phyloP scores from a whole-genome alignment of 441 rosid species.

The Eutrema salsugineum region DNA sequence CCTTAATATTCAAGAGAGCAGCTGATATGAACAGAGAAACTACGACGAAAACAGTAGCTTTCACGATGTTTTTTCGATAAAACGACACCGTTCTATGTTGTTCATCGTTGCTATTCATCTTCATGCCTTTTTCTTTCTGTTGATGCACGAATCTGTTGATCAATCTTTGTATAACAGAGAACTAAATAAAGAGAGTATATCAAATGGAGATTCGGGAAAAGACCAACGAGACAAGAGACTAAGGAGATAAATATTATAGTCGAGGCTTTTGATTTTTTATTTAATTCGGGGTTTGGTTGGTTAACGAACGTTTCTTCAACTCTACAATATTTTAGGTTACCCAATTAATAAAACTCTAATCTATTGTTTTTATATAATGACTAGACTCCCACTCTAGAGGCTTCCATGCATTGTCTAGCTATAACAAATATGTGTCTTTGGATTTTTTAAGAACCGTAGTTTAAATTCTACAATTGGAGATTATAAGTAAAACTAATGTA shows the following conservation, averaged over 20 bases:
- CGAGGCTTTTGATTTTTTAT: not conserved
- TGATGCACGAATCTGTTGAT: not conserved
- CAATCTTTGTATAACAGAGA: not conserved
- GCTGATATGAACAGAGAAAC: slow-evolving; percentile 17
- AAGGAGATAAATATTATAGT: not conserved
- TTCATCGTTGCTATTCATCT: not conserved
- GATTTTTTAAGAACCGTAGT: too few species aligned
- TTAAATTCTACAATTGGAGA: too few species aligned
- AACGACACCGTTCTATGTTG: not conserved
- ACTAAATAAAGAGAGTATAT: not conserved
- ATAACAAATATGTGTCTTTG: too few species aligned
- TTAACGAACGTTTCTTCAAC: not conserved
- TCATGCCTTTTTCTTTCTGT: not conserved
- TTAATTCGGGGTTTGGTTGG: not conserved
- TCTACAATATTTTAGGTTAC: not conserved
- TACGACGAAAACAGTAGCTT: slow-evolving; percentile 17
- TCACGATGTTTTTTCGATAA: slow-evolving; percentile 5
- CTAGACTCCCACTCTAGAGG: too few species aligned
- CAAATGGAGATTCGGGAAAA: not conserved
- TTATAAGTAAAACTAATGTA: too few species aligned
- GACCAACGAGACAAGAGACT: not conserved
- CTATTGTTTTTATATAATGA: not conserved
- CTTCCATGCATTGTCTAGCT: too few species aligned
- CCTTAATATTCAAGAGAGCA: slow-evolving; percentile 16
- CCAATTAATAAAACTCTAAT: not conserved